phyloP scores from a whole-genome alignment of 2,329 filamentous ascomycete species.

The Monosporascus sp. region DNA sequence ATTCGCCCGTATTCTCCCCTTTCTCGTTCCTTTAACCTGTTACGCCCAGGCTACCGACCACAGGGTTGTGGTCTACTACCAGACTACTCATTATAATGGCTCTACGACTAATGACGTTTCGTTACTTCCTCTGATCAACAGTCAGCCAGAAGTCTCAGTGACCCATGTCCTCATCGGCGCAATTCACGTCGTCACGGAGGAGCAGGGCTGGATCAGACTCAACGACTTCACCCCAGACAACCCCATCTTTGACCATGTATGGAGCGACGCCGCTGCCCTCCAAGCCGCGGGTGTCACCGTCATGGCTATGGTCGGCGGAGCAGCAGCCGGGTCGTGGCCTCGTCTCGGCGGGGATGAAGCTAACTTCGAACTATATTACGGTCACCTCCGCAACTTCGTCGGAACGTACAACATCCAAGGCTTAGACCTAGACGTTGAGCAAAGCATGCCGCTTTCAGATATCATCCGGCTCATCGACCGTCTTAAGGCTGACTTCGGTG shows the following conservation, averaged over 20 bases:
- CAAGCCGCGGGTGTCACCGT: constrained; percentile 73
- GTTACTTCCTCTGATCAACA: constrained; percentile 45
- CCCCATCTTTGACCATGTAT: constrained; percentile 64
- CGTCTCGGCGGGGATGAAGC: constrained; percentile 51
- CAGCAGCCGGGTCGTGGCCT: constrained; percentile 66
- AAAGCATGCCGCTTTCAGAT: constrained; percentile 63
- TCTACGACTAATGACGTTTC: constrained; percentile 40
- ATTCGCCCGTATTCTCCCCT: constrained; percentile 15
- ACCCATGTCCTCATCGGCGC: constrained; percentile 87
- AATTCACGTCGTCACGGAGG: constrained; percentile 69
- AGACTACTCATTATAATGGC: constrained; percentile 45
- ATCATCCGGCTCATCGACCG: constrained; percentile 63
- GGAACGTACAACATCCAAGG: constrained; percentile 59
- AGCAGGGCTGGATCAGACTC: constrained; percentile 62
- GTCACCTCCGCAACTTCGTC: constrained; percentile 61
- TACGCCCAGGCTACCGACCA: constrained; percentile 18
- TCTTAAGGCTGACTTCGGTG: constrained; percentile 63
- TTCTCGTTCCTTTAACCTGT: constrained; percentile 16
- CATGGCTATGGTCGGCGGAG: constrained; percentile 82
- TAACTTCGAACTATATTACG: constrained; percentile 70
- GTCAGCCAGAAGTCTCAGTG: constrained; percentile 40
- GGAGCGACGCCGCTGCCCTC: constrained; percentile 69
- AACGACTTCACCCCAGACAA: constrained; percentile 74
- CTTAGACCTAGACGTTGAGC: constrained; percentile 75
- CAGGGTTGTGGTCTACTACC: constrained; percentile 48